A percentile compares a stretch with the other conserved stretches of the same genome.
Conservation (phyloP, 768 basidiomycete genomes). For the Boletus huronensis region DNA sequence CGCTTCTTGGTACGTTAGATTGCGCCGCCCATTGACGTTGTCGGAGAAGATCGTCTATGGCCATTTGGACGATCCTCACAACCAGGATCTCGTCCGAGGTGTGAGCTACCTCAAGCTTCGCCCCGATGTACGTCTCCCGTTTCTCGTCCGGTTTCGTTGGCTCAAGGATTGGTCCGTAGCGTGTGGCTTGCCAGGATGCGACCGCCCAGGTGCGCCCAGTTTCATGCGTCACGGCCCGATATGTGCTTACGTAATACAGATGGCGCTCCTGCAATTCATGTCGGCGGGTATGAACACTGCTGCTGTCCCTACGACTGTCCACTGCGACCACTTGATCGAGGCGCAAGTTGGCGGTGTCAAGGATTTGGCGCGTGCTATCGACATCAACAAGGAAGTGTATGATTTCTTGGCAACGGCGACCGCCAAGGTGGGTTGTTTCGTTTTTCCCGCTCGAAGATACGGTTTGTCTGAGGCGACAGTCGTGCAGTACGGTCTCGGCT, state of each 20-base stretch:
- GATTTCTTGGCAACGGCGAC: slow-evolving; percentile 98
- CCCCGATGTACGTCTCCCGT: slow-evolving; percentile 73
- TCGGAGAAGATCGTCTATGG: slow-evolving; percentile 98
- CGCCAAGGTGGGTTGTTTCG: slow-evolving; percentile 61
- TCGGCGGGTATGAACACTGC: slow-evolving; percentile 98
- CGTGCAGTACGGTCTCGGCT: slow-evolving; percentile 89
- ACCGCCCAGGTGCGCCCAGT: slow-evolving; percentile 64
- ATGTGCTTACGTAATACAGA: slow-evolving; percentile 52
- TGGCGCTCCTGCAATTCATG: slow-evolving; percentile 99
- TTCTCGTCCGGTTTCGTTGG: background rate
- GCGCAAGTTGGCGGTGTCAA: slow-evolving; percentile 91
- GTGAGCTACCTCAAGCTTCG: slow-evolving; percentile 95
- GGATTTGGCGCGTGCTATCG: slow-evolving; percentile 88
- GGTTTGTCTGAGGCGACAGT: background rate
- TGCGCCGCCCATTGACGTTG: slow-evolving; percentile 86
- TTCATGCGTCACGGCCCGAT: slow-evolving; percentile 11
- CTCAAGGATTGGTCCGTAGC: slow-evolving; percentile 39
- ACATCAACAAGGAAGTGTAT: slow-evolving; percentile 98
- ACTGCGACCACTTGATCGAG: slow-evolving; percentile 99
- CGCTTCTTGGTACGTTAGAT: slow-evolving; percentile 39
- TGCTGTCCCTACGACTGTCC: slow-evolving; percentile 96
- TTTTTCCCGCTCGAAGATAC: background rate
- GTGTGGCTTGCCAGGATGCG: slow-evolving; percentile 89
- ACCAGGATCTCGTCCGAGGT: slow-evolving; percentile 89
- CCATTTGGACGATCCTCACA: slow-evolving; percentile 91